Evolutionary conservation across 768 basidiomycete genomes (phyloP).

Genomic region (Boletus coccyginus): DNA sequence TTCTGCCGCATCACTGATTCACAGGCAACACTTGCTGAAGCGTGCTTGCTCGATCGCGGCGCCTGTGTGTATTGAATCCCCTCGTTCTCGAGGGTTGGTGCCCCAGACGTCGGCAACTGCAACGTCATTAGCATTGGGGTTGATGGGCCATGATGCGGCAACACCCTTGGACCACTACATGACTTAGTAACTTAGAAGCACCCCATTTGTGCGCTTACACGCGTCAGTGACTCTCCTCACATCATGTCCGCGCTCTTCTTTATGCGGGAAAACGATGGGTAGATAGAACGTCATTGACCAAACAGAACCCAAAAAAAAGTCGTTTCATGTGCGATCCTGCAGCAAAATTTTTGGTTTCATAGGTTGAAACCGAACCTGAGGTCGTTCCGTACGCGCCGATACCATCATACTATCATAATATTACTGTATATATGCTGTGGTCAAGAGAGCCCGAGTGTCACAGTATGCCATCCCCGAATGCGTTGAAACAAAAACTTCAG

Average conservation of each 20-base stretch:
- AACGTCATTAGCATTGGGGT: conserved; percentile 20
- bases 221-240: conserved; percentile 6
- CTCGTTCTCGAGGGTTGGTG: conserved; percentile 16
- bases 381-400: background rate
- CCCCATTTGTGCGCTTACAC: conserved; percentile 13
- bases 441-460: conserved; percentile 1
- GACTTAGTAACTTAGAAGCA: conserved; percentile 11
- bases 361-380: conserved; percentile 6
- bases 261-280: background rate
- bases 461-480: background rate
- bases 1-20: conserved; percentile 1
- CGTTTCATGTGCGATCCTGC: conserved; percentile 17
- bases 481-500: background rate
- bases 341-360: conserved; percentile 8
- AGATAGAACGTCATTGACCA: background rate
- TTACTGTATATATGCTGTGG: background rate
- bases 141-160: background rate
- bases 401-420: too few relatives aligned
- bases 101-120: conserved; percentile 6
- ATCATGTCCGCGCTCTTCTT: conserved; percentile 1
- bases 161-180: background rate
- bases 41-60: conserved; percentile 5
- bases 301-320: conserved; percentile 4
- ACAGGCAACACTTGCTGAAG: conserved; percentile 1
- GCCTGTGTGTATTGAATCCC: conserved; percentile 1